Percentiles rank a stretch among this genome's conserved stretches.
Evolutionary conservation across 345 rosid species (phyloP).

Genomic region (Brassica carinata): DNA sequence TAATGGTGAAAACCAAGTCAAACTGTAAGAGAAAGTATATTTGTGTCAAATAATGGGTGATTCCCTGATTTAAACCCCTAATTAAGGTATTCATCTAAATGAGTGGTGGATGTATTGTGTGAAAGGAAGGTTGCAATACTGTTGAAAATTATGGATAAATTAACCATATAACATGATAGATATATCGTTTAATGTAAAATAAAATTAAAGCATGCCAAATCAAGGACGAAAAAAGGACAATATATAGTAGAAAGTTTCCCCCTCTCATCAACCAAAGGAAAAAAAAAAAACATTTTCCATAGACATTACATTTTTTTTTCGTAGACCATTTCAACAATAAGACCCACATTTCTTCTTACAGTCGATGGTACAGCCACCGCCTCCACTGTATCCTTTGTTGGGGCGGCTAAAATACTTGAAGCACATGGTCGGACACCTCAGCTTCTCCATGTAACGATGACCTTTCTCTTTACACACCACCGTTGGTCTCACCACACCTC

Average conservation of each 20-base stretch:
- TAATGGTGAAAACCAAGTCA: too few species aligned
- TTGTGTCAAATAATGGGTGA: too few species aligned
- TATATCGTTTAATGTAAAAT: neutral
- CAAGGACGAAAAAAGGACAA: neutral
- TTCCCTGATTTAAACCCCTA: too few species aligned
- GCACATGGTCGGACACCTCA: slow-evolving; percentile 86
- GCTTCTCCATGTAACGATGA: slow-evolving; percentile 76
- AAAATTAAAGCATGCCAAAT: neutral
- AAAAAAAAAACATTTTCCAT: neutral
- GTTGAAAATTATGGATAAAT: neutral
- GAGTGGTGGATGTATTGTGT: too few species aligned
- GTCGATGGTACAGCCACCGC: slow-evolving; percentile 74
- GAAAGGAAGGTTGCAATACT: neutral
- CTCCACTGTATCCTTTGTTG: slow-evolving; percentile 74
- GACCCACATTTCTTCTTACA: slow-evolving; percentile 89
- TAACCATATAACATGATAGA: neutral
- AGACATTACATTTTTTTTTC: too few species aligned
- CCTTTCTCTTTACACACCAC: slow-evolving; percentile 78
- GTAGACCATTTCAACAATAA: slow-evolving; percentile 57
- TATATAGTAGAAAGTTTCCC: neutral
- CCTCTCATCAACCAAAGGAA: neutral
- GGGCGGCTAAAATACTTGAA: slow-evolving; percentile 73
- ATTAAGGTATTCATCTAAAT: too few species aligned
- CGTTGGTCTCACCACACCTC: slow-evolving; percentile 57
- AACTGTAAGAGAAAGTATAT: too few species aligned